Evolutionary conservation across 495 filamentous ascomycete genomes (phyloP), one percentile per base, ranked within the genome.

Genomic region (Thermochaetoides thermophila): DNA sequence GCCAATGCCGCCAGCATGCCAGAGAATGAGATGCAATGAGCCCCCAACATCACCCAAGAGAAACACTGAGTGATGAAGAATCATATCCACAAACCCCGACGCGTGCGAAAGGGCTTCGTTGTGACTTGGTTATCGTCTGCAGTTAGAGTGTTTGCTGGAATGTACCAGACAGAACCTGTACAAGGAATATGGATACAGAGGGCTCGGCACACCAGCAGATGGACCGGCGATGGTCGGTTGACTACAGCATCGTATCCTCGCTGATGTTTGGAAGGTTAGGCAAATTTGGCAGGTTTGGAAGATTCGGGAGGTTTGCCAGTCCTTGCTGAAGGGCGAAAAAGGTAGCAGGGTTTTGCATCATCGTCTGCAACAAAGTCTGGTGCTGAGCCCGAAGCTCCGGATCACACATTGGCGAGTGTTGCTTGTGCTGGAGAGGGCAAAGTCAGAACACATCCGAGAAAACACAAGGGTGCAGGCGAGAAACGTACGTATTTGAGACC

Each of bases 401-500:
- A 43, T 74, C 60, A 43, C 81, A 87, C 37, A 73, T 70, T n/a
- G 76, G 78, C 9, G 80, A 83, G 46, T 87, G 81, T 37, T 76
- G 75, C 52, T 84, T 84, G 63, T 87, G 81, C 68, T 72, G 16
- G 35, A 30, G 14, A 35, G 28, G 8, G 13, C 18, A 6, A 15
- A 3, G 12, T 31, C 6, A n/a, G n/a, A n/a, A n/a, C n/a, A n/a
- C n/a, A n/a, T n/a, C n/a, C n/a, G n/a, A n/a, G n/a, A n/a, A n/a
- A n/a, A n/a, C n/a, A n/a, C n/a, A n/a, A n/a, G n/a, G n/a, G n/a
- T n/a, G n/a, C n/a, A n/a, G n/a, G n/a, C n/a, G n/a, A 2, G 26
- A 12, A 15, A 53, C 68, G 49, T 63, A 72, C 68, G 47, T 92
- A 92, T 73, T 92, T 92, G 10, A 92, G 69, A 10, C 84, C 84